Conservation (phyloP, 2,329 filamentous ascomycete genomes). For the Mycosphaerella sp. region DNA sequence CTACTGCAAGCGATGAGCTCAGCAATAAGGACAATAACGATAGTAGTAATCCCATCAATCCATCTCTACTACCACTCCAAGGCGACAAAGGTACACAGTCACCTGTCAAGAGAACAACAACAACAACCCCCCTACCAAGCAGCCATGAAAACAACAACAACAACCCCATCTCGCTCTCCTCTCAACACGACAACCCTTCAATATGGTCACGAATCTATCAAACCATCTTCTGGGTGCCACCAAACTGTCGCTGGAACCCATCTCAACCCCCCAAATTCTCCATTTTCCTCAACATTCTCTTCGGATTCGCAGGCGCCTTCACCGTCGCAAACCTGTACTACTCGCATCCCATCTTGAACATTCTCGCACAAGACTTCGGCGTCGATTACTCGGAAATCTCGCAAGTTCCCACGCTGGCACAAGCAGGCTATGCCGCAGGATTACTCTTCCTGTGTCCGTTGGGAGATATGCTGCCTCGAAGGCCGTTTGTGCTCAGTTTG, state of each 20-base stretch:
- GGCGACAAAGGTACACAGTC: too few relatives aligned
- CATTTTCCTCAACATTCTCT: slow-evolving; percentile 62
- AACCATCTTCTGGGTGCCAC: slow-evolving; percentile 54
- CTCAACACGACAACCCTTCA: slow-evolving; percentile 7
- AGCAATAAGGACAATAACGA: too few relatives aligned
- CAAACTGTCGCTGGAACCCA: slow-evolving; percentile 62
- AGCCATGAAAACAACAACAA: neutral
- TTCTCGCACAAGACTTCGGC: slow-evolving; percentile 63
- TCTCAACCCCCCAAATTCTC: slow-evolving; percentile 62
- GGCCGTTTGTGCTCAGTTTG: slow-evolving; percentile 63
- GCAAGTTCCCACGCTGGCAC: slow-evolving; percentile 67
- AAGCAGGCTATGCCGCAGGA: slow-evolving; percentile 71
- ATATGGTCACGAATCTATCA: slow-evolving; percentile 26
- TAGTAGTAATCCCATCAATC: too few relatives aligned
- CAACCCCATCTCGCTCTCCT: neutral
- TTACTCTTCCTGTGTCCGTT: slow-evolving; percentile 69
- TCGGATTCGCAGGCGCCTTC: slow-evolving; percentile 59
- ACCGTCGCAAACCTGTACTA: slow-evolving; percentile 80
- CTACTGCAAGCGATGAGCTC: too few relatives aligned
- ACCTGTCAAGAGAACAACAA: too few relatives aligned
- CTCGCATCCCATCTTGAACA: slow-evolving; percentile 71
- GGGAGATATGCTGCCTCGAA: slow-evolving; percentile 61
- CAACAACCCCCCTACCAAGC: neutral
- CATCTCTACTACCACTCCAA: too few relatives aligned
- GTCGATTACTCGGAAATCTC: slow-evolving; percentile 63